phyloP scores from a whole-genome alignment of 768 basidiomycete genomes.

The Neoboletus brunneissimus region DNA sequence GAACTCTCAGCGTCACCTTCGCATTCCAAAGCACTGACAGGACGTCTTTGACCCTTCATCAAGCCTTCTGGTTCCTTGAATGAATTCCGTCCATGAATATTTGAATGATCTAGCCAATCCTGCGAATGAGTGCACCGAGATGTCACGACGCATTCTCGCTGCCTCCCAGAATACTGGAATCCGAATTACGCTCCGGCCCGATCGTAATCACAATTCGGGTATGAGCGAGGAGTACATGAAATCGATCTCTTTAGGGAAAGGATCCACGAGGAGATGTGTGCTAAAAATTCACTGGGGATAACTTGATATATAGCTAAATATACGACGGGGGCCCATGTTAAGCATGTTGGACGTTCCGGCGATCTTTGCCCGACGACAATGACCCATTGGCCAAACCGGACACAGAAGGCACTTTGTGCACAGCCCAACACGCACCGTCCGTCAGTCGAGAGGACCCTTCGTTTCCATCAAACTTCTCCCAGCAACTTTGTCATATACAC shows the following conservation, averaged over 20 bases:
- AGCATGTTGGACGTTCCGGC: background rate
- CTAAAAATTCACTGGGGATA: background rate
- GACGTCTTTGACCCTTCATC: background rate
- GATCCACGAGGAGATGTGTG: background rate
- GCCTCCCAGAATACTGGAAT: background rate
- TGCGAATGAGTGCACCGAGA: background rate
- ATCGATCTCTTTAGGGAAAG: background rate
- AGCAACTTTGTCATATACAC: conserved; percentile 19
- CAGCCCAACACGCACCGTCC: background rate
- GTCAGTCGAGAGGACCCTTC: background rate
- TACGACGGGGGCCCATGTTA: background rate
- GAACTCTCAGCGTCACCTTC: background rate
- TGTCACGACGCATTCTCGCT: background rate
- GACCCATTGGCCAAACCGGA: background rate
- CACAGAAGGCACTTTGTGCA: background rate
- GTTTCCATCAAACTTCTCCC: conserved; percentile 1
- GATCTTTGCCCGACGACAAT: background rate
- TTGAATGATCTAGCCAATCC: too few relatives aligned
- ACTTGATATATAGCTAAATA: conserved; percentile 1
- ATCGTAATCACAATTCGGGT: background rate
- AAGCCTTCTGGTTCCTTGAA: background rate
- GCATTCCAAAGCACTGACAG: background rate
- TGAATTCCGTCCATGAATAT: background rate
- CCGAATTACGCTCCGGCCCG: background rate
- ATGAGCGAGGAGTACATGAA: background rate